Conservation (phyloP, 1,284 basidiomycete species). For the Puccinia triticina region DNA sequence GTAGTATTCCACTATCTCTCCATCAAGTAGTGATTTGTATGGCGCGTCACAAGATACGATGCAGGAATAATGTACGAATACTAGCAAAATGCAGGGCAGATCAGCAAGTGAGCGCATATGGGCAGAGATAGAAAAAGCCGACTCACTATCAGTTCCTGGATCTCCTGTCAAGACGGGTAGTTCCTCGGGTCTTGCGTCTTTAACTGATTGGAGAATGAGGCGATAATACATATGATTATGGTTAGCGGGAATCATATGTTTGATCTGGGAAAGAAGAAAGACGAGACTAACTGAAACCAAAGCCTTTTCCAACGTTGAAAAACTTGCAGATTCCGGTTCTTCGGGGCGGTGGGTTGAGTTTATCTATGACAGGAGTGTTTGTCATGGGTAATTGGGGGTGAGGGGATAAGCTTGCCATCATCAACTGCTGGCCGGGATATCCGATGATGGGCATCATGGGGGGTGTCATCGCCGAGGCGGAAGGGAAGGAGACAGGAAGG, state of each 20-base stretch:
- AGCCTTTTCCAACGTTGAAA: slow-evolving; percentile 51
- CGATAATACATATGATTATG: background rate
- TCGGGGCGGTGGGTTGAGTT: slow-evolving; percentile 29
- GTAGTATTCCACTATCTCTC: slow-evolving; percentile 48
- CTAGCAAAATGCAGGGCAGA: background rate
- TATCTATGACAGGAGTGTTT: slow-evolving; percentile 10
- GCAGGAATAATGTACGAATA: slow-evolving; percentile 51
- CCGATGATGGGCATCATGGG: slow-evolving; percentile 32
- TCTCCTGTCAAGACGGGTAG: slow-evolving; percentile 42
- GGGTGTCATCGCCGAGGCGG: slow-evolving; percentile 27
- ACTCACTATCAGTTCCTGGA: slow-evolving; percentile 48
- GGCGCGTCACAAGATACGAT: slow-evolving; percentile 42
- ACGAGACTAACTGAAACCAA: slow-evolving; percentile 39
- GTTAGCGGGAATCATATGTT: background rate
- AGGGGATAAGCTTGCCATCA: slow-evolving; percentile 24
- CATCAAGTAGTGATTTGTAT: slow-evolving; percentile 50
- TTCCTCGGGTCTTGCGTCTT: slow-evolving; percentile 43
- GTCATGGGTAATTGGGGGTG: slow-evolving; percentile 8
- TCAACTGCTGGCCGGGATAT: slow-evolving; percentile 31
- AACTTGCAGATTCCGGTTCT: slow-evolving; percentile 49
- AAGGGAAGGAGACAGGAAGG: slow-evolving; percentile 31
- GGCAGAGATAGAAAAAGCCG: background rate
- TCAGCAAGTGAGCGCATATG: background rate
- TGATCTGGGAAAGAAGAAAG: background rate
- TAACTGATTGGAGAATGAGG: slow-evolving; percentile 25